Base-by-base conservation (phyloP, 2,329 filamentous ascomycete genomes). In the Fusarium sp. region DNA sequence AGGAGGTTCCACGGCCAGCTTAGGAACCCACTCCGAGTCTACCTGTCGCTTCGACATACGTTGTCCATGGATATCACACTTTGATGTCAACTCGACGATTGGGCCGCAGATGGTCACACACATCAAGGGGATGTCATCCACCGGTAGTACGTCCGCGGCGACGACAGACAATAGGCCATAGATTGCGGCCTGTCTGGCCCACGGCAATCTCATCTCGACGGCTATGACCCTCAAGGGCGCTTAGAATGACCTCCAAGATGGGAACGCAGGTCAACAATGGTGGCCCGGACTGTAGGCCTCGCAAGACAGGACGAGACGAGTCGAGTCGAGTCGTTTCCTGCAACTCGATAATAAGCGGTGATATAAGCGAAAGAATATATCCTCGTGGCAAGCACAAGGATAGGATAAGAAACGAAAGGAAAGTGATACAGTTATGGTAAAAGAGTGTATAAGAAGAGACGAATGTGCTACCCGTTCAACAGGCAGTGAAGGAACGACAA, bases 61-160 rank as follows among this genome's bases (percentile, higher is more conserved):
- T 45, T 70, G 64, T 43, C 72, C 60, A 53, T 76, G 71, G 11
- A 75, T 59, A 66, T 77, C 76, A 75, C 81, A 83, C 46, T 78
- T 77, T 12, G 73, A 73, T 32, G 80, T 79, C n/a, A 83, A 72
- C 72, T 83, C 81, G 59, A 83, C 80, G 51, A 83, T 79, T 54
- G 81, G 81, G 7, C 81, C 81, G 73, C 81, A 83, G 54, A 83
- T 82, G 42, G 78, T 79, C 38, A 80, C 80, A 62, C 81, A 83
- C 55, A 76, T 74, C 24, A 82, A 61, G 32, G 81, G 81, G 18
- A 83, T 79, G 27, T 81, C 78, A 24, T 80, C 73, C 15, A 78
- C 73, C 20, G 75, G 76, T 38, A 83, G 72, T 30, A 76, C 76
- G 34, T 79, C 77, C 27, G 77, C 76, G 11, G 68, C 55, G 40